Evolutionary conservation across 1,284 basidiomycete genomes (phyloP), one percentile per base, ranked within the genome.

Genomic region (Ceratobasidium papillatum): DNA sequence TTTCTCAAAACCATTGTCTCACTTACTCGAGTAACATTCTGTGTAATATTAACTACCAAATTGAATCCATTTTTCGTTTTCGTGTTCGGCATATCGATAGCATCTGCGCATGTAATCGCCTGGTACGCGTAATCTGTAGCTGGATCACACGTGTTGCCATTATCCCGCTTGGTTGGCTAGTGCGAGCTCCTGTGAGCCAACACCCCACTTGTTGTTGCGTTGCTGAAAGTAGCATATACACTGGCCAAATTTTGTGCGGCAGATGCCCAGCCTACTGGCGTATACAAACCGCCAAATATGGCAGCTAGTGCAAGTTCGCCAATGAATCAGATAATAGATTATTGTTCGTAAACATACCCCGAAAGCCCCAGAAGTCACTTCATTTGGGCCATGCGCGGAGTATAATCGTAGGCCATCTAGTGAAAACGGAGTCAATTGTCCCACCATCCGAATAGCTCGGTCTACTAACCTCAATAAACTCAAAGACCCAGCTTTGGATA

Each of bases 91-190:
- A 34, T 19, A 56, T 76, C 75, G 17, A 74, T 14, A 25, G 75
- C 75, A 54, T 76, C 75, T 8, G 72, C 75, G 34, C 75, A 76
- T 30, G 74, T 68, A 64, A 76, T 76, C 19, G 74, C 75, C 25
- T 74, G 68, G 32, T 56, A 59, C 9, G 68, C 51, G 27, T 59
- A 71, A 4, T 58, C 68, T n/a, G 52, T 54, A 32, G 68, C 49
- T 1, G 68, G 41, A 12, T 59, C 54, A 22, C 54, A 59, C 1
- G 36, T 32, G 19, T 59, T 71, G 4, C 41, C 11, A 47, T 19
- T 49, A n/a, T 27, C n/a, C 11, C 36, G 47, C 12, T 30, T 30
- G 8, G 17, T 5, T 38, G 3, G 17, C 56, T 19, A 41, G 14
- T n/a, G 4, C 2, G 22, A 36, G 36, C 38, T 3, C 3, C 56